Evolutionary conservation across 768 basidiomycete species (phyloP).

Genomic region (Termitomyces sp.): DNA sequence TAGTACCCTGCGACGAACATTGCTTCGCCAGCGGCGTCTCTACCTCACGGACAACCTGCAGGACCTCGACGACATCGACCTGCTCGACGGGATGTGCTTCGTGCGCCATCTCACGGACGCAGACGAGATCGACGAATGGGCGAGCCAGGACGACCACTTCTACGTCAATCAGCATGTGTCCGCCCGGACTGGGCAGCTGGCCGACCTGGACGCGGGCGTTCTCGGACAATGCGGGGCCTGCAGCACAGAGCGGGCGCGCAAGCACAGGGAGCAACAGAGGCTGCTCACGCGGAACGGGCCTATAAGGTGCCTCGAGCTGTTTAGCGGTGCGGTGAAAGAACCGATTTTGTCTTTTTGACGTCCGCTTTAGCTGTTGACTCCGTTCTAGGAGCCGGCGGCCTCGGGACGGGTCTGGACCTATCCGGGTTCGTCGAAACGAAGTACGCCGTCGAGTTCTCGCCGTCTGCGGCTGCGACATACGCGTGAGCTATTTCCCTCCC

Average conservation of each 20-base stretch:
- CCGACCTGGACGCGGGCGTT: conserved; percentile 12
- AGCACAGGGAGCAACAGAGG: conserved; percentile 20
- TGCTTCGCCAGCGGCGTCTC: conserved; percentile 30
- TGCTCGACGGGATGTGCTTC: conserved; percentile 52
- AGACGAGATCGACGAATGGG: conserved; percentile 39
- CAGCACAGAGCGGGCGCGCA: conserved; percentile 22
- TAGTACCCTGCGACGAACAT: background rate
- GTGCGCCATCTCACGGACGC: conserved; percentile 32
- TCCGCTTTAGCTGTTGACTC: background rate
- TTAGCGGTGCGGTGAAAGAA: conserved; percentile 43
- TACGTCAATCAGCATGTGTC: conserved; percentile 37
- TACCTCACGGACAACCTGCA: conserved; percentile 27
- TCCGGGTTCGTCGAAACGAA: conserved; percentile 57
- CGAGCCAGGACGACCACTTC: conserved; percentile 53
- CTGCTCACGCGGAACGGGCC: conserved; percentile 34
- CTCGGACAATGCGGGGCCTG: conserved; percentile 39
- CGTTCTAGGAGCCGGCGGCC: conserved; percentile 62
- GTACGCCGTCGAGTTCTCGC: conserved; percentile 65
- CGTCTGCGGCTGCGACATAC: conserved; percentile 61
- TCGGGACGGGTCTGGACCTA: conserved; percentile 61
- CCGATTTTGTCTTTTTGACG: background rate
- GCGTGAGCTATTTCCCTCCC: conserved; percentile 27
- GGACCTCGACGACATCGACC: conserved; percentile 24
- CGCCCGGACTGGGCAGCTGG: conserved; percentile 13
- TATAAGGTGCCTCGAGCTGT: conserved; percentile 60